Base-by-base conservation (phyloP, 1,139 yeast species). In the Dujonia santamariae region DNA sequence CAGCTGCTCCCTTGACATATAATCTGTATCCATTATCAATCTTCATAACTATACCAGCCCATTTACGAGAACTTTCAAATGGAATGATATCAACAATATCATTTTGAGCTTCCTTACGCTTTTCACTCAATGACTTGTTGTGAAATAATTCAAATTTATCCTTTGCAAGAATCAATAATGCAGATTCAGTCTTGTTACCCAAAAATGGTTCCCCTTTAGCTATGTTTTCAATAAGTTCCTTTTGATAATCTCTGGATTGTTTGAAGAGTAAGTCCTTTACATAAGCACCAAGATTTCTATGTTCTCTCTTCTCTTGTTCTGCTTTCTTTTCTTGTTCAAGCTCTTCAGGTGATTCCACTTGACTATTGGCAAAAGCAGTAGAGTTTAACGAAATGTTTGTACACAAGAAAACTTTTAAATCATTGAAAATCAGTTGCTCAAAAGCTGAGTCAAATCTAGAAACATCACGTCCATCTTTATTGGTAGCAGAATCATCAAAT, bases 171-270 rank as follows among this genome's bases (percentile, higher is more conserved):
- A 78, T 66, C 26, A 94, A 67, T 41, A 92, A 61, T 0, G 98
- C 97, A 23, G 92, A 80, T 58, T 92, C 99, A 5, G 98, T 94
- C 59, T 92, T 92, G 42, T 94, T 86, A 9, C 99, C 98, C 34
- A 88, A 68, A 51, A 75, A 90, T 2, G 82, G 80, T 44, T 81
- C 87, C 31, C 37, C 37, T 15, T 19, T 26, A 11, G 27, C 32
- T 19, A 35, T 27, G 3, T 18, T 23, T n/a, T 35, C 20, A 22
- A 35, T 21, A 8, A 28, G 25, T 18, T 31, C 27, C 20, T 35
- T 20, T 30, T 29, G 25, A 12, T 30, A 29, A 13, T 29, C 32
- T 22, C 14, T 11, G 11, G 36, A 17, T 12, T 32, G 30, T n/a
- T 26, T 26, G 12, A 36, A 23, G 19, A 52, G 44, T 7, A 56